These are phyloP conservation scores for Chenopodium album DNA, from an alignment of 148 eudicot species.

Conservation along the genomic window DNA sequence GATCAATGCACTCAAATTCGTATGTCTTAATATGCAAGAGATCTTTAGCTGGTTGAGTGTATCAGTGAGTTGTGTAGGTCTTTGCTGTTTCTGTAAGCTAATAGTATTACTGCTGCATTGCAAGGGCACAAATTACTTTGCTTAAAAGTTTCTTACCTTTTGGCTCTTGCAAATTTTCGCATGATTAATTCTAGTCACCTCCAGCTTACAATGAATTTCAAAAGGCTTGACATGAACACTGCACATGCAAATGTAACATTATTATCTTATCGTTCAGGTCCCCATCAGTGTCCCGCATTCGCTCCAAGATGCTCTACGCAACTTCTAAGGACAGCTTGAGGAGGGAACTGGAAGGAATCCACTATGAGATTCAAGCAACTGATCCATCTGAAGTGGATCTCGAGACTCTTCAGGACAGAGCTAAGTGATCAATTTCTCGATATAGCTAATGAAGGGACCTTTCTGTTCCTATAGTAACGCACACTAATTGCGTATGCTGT, in stretches of 20 bases:
- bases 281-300: conserved; percentile 55
- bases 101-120: neutral
- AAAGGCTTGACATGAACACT: neutral
- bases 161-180: neutral
- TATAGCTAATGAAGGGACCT: neutral
- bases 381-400: conserved; percentile 71
- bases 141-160: neutral
- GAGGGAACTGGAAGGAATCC: conserved; percentile 65
- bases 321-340: conserved; percentile 69
- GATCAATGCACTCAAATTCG: neutral
- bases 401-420: conserved; percentile 55
- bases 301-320: conserved; percentile 75
- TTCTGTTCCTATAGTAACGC: neutral
- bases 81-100: neutral
- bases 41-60: neutral
- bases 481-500: conserved; percentile 12
- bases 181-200: neutral
- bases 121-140: neutral
- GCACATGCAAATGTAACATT: too few species aligned
- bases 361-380: conserved; percentile 80
- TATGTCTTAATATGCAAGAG: neutral
- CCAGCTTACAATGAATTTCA: neutral
- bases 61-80: neutral
- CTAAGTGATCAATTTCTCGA: conserved; percentile 33
- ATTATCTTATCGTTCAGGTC: conserved; percentile 44